These are phyloP conservation scores for Ophioceras dolichostomum DNA, from an alignment of 2,329 filamentous ascomycete species.

Conservation along the genomic window DNA sequence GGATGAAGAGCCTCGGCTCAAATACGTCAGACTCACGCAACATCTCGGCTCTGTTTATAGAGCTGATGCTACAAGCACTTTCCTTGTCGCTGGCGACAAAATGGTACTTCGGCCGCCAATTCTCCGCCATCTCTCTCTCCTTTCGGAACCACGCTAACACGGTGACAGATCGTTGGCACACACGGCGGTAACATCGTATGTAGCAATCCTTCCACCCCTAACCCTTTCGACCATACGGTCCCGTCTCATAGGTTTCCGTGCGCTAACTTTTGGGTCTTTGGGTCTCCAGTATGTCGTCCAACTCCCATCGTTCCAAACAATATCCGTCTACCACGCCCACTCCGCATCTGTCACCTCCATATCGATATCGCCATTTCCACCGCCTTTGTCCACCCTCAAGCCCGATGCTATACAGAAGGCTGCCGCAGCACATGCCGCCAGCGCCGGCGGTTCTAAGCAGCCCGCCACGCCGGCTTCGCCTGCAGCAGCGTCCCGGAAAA, in stretches of 20 bases:
- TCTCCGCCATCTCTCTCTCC: background rate
- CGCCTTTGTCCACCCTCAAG: constrained; percentile 32
- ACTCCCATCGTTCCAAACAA: constrained; percentile 65
- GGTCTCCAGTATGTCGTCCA: constrained; percentile 64
- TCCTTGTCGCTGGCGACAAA: constrained; percentile 87
- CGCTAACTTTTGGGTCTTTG: background rate
- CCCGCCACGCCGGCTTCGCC: too few relatives aligned
- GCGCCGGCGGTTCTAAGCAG: too few relatives aligned
- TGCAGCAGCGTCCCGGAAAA: constrained; percentile 36
- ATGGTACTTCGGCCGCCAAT: constrained; percentile 50
- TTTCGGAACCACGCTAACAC: constrained; percentile 17
- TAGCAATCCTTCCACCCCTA: background rate
- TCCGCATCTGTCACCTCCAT: constrained; percentile 81
- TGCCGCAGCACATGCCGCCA: constrained; percentile 18
- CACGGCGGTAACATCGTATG: constrained; percentile 93
- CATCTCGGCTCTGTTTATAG: constrained; percentile 73
- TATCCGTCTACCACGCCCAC: constrained; percentile 86
- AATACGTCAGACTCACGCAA: constrained; percentile 79
- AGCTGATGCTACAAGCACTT: constrained; percentile 85
- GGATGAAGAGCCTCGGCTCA: constrained; percentile 87
- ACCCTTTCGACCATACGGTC: constrained; percentile 1
- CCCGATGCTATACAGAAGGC: constrained; percentile 25
- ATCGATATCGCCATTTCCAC: constrained; percentile 78
- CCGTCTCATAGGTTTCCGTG: too few relatives aligned
- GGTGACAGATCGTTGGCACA: constrained; percentile 67